phyloP scores from a whole-genome alignment of 1,284 basidiomycete species.

The Cystobasidium sp. region DNA sequence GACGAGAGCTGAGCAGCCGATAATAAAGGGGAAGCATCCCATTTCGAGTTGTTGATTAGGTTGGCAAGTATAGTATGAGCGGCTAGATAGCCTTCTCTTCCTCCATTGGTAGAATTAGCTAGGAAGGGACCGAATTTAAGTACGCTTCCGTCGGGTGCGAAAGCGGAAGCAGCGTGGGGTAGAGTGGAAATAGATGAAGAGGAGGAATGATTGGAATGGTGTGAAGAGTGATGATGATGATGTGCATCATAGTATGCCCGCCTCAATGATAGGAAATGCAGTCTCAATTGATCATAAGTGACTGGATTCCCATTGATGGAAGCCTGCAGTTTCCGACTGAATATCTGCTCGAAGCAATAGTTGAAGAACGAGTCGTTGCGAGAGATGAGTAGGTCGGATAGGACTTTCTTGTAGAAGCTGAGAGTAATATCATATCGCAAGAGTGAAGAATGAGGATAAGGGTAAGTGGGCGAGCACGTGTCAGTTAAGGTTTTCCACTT shows the following conservation, averaged over 20 bases:
- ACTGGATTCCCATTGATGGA: conserved; percentile 28
- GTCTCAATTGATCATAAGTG: conserved; percentile 26
- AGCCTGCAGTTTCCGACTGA: conserved; percentile 33
- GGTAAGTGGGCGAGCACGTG: conserved; percentile 3
- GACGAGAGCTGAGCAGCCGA: neutral
- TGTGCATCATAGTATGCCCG: conserved; percentile 22
- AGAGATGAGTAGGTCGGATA: conserved; percentile 35
- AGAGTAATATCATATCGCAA: neutral
- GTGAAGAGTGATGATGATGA: conserved; percentile 3
- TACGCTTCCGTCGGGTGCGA: conserved; percentile 19
- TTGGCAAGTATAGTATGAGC: conserved; percentile 34
- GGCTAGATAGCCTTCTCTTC: conserved; percentile 40
- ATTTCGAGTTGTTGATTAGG: conserved; percentile 20
- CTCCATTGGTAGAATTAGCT: conserved; percentile 26
- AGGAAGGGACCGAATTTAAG: conserved; percentile 39
- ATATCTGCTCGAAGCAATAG: conserved; percentile 39
- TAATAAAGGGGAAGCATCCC: conserved; percentile 11
- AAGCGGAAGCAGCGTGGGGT: neutral
- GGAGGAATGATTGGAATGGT: neutral
- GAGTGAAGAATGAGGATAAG: neutral
- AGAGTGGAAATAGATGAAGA: neutral
- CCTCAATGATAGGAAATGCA: conserved; percentile 23
- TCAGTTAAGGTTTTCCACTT: neutral
- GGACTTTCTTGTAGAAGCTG: conserved; percentile 43
- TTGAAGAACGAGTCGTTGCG: conserved; percentile 42